phyloP scores from a whole-genome alignment of 2,329 filamentous ascomycete genomes.

The Mariannaea sp. region DNA sequence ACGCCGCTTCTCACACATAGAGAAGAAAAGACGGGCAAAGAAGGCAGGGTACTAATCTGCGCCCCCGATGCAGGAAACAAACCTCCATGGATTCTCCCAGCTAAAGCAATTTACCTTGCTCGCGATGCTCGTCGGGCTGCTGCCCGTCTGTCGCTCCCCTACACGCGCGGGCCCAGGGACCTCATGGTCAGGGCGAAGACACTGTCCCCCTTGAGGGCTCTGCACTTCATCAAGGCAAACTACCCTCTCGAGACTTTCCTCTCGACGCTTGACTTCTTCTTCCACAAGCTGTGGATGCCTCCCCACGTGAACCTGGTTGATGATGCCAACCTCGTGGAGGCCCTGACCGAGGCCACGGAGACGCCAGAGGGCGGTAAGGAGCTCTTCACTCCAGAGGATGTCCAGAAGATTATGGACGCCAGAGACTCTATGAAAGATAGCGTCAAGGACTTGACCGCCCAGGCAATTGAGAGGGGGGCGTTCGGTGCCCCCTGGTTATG shows the following conservation, averaged over 20 bases:
- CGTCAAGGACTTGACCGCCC: conserved; percentile 62
- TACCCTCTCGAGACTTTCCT: conserved; percentile 57
- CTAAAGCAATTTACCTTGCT: conserved; percentile 64
- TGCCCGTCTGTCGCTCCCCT: conserved; percentile 44
- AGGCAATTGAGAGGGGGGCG: conserved; percentile 67
- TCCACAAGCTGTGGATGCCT: conserved; percentile 65
- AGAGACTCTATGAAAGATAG: conserved; percentile 51
- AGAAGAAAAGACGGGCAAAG: neutral
- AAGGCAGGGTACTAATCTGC: neutral
- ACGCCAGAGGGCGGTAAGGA: conserved; percentile 29
- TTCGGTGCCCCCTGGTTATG: conserved; percentile 81
- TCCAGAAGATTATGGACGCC: conserved; percentile 59
- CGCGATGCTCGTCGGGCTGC: conserved; percentile 49
- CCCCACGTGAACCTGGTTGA: conserved; percentile 64
- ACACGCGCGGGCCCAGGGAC: conserved; percentile 47
- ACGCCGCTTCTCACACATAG: too few relatives aligned
- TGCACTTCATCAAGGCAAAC: conserved; percentile 68
- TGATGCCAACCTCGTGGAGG: conserved; percentile 54
- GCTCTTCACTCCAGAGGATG: conserved; percentile 58
- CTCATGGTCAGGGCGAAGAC: conserved; percentile 52
- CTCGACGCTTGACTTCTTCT: conserved; percentile 58
- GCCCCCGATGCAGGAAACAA: conserved; percentile 62
- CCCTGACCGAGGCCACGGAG: conserved; percentile 42
- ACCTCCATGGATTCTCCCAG: conserved; percentile 73
- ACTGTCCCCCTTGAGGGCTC: conserved; percentile 64